Percentiles rank a stretch among this genome's conserved stretches.
phyloP scores from a whole-genome alignment of 2,329 filamentous ascomycete species.

The Fusarium duplospermum region DNA sequence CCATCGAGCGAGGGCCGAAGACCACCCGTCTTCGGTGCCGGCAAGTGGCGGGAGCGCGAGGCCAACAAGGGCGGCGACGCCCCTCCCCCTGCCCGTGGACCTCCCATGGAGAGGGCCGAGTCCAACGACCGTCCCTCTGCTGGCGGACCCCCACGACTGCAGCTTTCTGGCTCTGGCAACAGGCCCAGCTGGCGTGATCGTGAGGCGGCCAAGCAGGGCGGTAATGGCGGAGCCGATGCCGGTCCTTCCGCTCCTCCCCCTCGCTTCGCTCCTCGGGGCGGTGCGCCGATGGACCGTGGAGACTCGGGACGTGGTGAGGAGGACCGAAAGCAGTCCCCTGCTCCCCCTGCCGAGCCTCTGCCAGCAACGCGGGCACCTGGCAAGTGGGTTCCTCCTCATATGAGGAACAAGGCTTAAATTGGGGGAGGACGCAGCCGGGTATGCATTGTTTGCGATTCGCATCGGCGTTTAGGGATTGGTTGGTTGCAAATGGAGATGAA shows the following conservation, averaged over 20 bases:
- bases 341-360: slow-evolving; percentile 60
- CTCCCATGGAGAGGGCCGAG: slow-evolving; percentile 58
- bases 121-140: slow-evolving; percentile 57
- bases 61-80: slow-evolving; percentile 46
- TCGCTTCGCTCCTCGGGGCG: slow-evolving; percentile 52
- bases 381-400: slow-evolving; percentile 69
- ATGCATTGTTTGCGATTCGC: slow-evolving; percentile 48
- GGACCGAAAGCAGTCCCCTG: slow-evolving; percentile 55
- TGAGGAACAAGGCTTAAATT: slow-evolving; percentile 49
- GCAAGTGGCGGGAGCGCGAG: slow-evolving; percentile 59
- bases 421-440: slow-evolving; percentile 32
- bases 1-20: slow-evolving; percentile 45
- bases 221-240: slow-evolving; percentile 53
- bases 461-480: slow-evolving; percentile 53
- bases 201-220: slow-evolving; percentile 64
- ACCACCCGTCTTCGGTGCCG: slow-evolving; percentile 50
- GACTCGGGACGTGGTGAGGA: slow-evolving; percentile 55
- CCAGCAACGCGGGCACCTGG: slow-evolving; percentile 65
- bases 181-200: slow-evolving; percentile 81
- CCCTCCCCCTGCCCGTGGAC: slow-evolving; percentile 44
- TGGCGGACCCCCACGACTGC: slow-evolving; percentile 69
- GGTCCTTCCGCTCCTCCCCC: slow-evolving; percentile 51
- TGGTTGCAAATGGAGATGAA: slow-evolving; percentile 47
- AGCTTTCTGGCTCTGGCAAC: slow-evolving; percentile 63
- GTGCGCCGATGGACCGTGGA: slow-evolving; percentile 56